phyloP scores from a whole-genome alignment of 164 flowering plant species.

The Chimonanthus salicifolius region DNA sequence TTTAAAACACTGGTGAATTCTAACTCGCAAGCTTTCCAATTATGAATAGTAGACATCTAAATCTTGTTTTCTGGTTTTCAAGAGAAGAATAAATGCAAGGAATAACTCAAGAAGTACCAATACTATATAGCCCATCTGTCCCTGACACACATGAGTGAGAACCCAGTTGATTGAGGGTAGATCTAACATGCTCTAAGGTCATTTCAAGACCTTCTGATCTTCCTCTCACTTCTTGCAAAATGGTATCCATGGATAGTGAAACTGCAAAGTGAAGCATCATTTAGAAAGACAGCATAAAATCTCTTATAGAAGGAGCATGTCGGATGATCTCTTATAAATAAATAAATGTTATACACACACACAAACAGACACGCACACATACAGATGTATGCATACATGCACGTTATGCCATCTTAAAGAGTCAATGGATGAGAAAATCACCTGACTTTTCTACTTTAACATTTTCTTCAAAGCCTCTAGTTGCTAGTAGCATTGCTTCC shows the following conservation, averaged over 20 bases:
- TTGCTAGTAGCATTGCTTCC: conserved; percentile 59
- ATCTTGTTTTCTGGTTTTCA: neutral
- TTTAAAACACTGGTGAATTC: neutral
- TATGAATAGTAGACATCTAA: conserved; percentile 1
- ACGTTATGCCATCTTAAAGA: neutral
- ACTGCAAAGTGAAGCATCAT: conserved; percentile 37
- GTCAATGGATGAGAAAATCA: conserved; percentile 14
- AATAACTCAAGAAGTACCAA: conserved; percentile 36
- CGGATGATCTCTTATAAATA: too few species aligned
- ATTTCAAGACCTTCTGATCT: conserved; percentile 56
- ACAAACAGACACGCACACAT: too few species aligned
- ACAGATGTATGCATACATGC: too few species aligned
- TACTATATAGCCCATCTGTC: conserved; percentile 41
- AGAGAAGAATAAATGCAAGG: neutral
- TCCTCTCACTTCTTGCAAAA: conserved; percentile 71
- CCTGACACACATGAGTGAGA: conserved; percentile 30
- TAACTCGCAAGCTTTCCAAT: neutral
- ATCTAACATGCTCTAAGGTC: conserved; percentile 64
- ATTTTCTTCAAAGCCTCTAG: conserved; percentile 38
- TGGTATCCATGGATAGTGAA: conserved; percentile 49
- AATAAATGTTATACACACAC: too few species aligned
- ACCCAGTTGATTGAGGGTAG: conserved; percentile 52
- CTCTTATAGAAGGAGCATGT: too few species aligned
- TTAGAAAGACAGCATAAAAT: neutral
- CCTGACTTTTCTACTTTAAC: conserved; percentile 63